Evolutionary conservation across 495 filamentous ascomycete genomes (phyloP), one percentile per base, ranked within the genome.

Genomic region (Entonaema liquescens): DNA sequence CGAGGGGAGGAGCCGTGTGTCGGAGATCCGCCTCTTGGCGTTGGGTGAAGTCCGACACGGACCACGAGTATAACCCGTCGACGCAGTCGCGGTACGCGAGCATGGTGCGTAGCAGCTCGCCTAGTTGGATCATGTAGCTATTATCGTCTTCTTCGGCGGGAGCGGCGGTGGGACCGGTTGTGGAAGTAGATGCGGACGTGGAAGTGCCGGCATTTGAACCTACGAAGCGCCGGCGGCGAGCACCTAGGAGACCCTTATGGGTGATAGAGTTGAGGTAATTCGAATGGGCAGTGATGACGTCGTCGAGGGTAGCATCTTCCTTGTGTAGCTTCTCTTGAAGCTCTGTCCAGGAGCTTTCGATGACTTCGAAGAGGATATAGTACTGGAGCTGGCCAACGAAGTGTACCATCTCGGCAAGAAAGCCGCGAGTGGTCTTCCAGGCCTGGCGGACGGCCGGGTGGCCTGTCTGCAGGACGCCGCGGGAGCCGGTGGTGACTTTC

Each of bases 291-390:
- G 87, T 87, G 77, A 98, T 98, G 17, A 99, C 85, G 77, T 98
- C 95, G 81, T 98, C 96, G 15, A 99, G 87, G 0, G 96, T 99
- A 73, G 89, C 92, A 35, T 91, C 90, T 15, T 93, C 92, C 76
- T 91, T 93, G 52, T 83, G 86, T 59, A 97, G 89, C 38, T 90
- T 90, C 3, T 87, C 85, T 71, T 97, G 91, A 7, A 99, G 85
- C 70, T 93, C 89, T 67, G 92, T 89, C 96, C 96, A 99, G 59
- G 91, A 92, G 59, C 90, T 88, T 79, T 98, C 95, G 77, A 99
- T 98, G 69, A 99, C 96, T 78, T 98, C 95, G 74, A 98, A 98
- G 17, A 99, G 87, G 72, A 99, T 98, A 79, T 99, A 99, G 80
- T 97, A 97, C 77, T 98, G 96, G 33, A 99, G 86, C 79, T 99